Evolutionary conservation across 441 rosid genomes (phyloP), one percentile per base, ranked within the genome.

Genomic region (Euphorbia corollata): DNA sequence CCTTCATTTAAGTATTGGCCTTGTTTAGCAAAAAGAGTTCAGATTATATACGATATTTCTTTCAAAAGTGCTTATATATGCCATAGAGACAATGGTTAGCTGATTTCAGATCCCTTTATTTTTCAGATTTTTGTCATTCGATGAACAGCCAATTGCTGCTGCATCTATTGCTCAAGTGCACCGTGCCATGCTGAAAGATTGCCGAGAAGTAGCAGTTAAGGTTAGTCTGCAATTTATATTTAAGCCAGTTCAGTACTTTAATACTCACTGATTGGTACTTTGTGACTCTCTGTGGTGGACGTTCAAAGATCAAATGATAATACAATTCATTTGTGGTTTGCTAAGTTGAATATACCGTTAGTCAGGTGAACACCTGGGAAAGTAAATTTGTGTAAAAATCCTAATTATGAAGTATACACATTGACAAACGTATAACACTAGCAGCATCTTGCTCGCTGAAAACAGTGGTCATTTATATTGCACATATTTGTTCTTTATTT

Each of bases 111-210:
- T 59, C 24, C 50, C 69, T 45, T 65, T 15, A 68, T 70, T 62
- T 78, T 68, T 75, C 83, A 91, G 96, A 76, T 92, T 90, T 74
- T 68, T 75, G 73, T 90, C 90, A n/a, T 75, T 92, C 62, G 88
- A 87, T 77, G 96, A 92, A 73, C 83, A 80, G 74, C 92, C 98
- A 34, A 86, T 88, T 64, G 98, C 97, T 73, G 93, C 98, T 68
- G 98, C 98, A 45, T 92, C 98, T 63, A 88, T 92, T 79, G 97
- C 96, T 51, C 98, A 92, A 82, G 98, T 92, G 45, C 98, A 92
- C 74, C 93, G 24, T 65, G 98, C 97, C 2, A 67, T 83, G 23
- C 69, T 88, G 73, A 88, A 78, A 75, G 74, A 88, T 71, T 62
- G 73, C 77, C 87, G 80, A 74, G 90, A 85, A 80, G 97, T 92